Evolutionary conservation across 176 grass and related monocot genomes (phyloP).

Genomic region (Panicum miliaceum): DNA sequence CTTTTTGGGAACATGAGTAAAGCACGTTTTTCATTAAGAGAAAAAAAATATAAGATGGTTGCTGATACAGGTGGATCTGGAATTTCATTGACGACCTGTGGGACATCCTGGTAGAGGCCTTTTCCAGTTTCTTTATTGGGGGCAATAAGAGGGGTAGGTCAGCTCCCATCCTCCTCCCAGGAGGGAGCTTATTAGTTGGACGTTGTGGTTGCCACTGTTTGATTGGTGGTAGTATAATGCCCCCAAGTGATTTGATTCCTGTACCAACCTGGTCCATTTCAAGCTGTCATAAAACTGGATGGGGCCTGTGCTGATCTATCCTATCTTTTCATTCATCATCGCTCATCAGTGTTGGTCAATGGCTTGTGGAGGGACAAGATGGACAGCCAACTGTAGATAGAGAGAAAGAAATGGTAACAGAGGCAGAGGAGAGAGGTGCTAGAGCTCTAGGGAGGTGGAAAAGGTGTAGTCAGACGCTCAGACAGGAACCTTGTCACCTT

Average conservation of each 20-base stretch:
- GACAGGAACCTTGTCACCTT: no score
- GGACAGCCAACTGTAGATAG: not conserved
- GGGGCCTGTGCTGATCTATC: not conserved
- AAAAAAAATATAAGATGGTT: not conserved
- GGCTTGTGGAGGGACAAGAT: not conserved
- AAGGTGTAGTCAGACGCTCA: no score
- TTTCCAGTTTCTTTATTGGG: not conserved
- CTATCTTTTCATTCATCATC: constrained; percentile 34
- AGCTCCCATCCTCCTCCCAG: constrained; percentile 18
- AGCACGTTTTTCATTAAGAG: not conserved
- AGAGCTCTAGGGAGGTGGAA: not conserved
- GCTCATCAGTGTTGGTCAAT: constrained; percentile 9
- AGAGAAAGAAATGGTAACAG: not conserved
- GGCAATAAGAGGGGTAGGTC: constrained; percentile 26
- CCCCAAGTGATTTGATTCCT: constrained; percentile 37
- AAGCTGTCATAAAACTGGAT: not conserved
- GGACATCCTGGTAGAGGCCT: not conserved
- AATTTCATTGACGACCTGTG: not conserved
- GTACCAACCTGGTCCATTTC: constrained; percentile 39
- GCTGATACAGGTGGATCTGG: not conserved
- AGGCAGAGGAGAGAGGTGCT: not conserved
- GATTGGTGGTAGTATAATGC: constrained; percentile 4
- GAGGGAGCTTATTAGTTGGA: constrained; percentile 37
- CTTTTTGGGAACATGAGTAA: not conserved
- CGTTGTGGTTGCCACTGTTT: constrained; percentile 18